Base-by-base conservation (phyloP, 805 yeast genomes). In the Ogataea trehaloabstinens region DNA sequence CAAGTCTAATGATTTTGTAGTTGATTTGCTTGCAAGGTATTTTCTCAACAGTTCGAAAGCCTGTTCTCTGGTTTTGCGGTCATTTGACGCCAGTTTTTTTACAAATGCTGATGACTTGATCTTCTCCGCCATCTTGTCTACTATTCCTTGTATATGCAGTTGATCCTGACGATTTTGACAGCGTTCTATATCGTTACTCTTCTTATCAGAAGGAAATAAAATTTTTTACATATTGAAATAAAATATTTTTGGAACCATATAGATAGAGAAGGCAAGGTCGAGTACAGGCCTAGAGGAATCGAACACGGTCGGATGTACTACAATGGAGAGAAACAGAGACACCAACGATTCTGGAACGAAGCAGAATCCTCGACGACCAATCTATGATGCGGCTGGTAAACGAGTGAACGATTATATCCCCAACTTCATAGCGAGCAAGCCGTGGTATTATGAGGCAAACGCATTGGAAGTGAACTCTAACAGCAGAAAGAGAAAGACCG, bases 51-150 rank as follows among this genome's bases (percentile, higher is more conserved):
- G 71, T 31, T 76, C 77, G 22, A 88, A 65, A 0, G 96, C 90
- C 37, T 77, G 74, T 30, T 80, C 86, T 63, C 98, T 73, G 7
- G 82, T 80, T 7, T 73, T 75, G 45, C 89, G 78, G 47, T 82
- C 84, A 52, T 88, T 88, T 6, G 95, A 86, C 1, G 96, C 95
- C 45, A 89, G 67, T 53, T 82, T 82, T 63, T 84, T 85, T 16
- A 89, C 86, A 58, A 88, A 85, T 0, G 78, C 63, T 25, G 75
- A 66, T 12, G 77, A 56, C 45, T 60, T 58, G 41, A 58, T 49
- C 31, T 36, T 50, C 31, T 28, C 39, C n/a, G 34, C 32, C 33
- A 32, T 37, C 16, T 20, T 24, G 25, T 8, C n/a, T n/a, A n/a
- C n/a, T n/a, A n/a, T n/a, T n/a, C n/a, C n/a, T n/a, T n/a, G n/a